phyloP scores from a whole-genome alignment of 2,329 filamentous ascomycete species.

The Eurotiales sp. region DNA sequence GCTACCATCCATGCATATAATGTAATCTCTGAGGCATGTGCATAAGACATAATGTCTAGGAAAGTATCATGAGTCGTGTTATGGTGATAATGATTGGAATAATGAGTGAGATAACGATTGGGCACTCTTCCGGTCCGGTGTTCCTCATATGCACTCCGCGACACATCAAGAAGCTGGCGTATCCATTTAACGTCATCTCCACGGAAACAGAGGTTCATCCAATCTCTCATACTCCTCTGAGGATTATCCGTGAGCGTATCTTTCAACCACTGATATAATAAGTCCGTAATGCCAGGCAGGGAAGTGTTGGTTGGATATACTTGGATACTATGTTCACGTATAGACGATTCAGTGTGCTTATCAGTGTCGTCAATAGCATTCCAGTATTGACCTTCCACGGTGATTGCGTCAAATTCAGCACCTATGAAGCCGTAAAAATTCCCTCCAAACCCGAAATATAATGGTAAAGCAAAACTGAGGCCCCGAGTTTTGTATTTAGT shows the following conservation, averaged over 20 bases:
- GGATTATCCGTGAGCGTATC: background rate
- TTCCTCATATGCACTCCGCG: too few species aligned
- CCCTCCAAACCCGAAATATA: slow-evolving; percentile 10
- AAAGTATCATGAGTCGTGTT: background rate
- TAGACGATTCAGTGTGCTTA: background rate
- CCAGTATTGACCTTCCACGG: background rate
- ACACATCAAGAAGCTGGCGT: background rate
- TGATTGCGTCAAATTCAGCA: background rate
- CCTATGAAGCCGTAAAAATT: background rate
- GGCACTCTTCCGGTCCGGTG: too few species aligned
- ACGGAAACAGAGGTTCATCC: background rate
- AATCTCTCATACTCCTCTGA: background rate
- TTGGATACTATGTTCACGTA: background rate
- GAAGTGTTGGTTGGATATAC: background rate
- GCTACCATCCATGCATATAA: slow-evolving; percentile 11
- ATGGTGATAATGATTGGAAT: background rate
- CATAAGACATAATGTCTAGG: too few species aligned
- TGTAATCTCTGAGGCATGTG: too few species aligned
- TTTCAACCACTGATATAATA: slow-evolving; percentile 1
- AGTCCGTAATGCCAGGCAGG: too few species aligned
- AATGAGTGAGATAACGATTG: too few species aligned
- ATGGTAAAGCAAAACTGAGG: background rate
- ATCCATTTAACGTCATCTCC: background rate
- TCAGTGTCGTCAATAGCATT: background rate
- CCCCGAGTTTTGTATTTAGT: background rate